Evolutionary conservation across 1,139 yeast genomes (phyloP).

Genomic region (Schizosaccharomyces versatilis): DNA sequence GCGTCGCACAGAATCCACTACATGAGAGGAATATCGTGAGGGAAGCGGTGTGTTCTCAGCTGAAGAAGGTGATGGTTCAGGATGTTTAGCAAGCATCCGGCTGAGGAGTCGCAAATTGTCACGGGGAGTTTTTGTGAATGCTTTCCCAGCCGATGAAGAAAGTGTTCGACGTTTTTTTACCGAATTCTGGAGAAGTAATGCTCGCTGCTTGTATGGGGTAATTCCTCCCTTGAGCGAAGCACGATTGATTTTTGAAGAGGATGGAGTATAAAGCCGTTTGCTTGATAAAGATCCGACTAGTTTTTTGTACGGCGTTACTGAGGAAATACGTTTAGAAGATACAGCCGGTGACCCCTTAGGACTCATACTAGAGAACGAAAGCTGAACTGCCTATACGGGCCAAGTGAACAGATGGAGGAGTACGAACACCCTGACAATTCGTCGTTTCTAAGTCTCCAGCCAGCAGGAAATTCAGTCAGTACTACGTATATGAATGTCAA

Average conservation of each 20-base stretch:
- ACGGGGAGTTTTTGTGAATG: not conserved
- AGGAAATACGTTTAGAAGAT: too few relatives aligned
- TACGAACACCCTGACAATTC: too few relatives aligned
- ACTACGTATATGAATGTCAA: too few relatives aligned
- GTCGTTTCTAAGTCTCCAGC: too few relatives aligned
- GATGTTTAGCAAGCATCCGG: not conserved
- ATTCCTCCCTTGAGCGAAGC: not conserved
- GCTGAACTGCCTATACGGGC: too few relatives aligned
- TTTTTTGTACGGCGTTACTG: not conserved
- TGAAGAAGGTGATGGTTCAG: not conserved
- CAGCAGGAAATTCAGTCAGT: too few relatives aligned
- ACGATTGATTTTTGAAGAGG: not conserved
- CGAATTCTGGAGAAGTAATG: not conserved
- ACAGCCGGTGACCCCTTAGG: too few relatives aligned
- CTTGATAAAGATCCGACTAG: not conserved
- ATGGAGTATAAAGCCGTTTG: not conserved
- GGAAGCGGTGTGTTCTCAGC: not conserved
- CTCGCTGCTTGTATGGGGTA: not conserved
- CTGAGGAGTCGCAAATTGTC: not conserved
- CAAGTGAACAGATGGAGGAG: too few relatives aligned
- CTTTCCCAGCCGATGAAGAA: too few relatives aligned
- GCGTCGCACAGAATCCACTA: too few relatives aligned
- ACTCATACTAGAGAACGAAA: too few relatives aligned
- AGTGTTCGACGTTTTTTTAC: not conserved
- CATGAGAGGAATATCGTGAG: too few relatives aligned